These are phyloP conservation scores for Gastrodia elata DNA, from an alignment of 106 monocot genomes.

Conservation along the genomic window DNA sequence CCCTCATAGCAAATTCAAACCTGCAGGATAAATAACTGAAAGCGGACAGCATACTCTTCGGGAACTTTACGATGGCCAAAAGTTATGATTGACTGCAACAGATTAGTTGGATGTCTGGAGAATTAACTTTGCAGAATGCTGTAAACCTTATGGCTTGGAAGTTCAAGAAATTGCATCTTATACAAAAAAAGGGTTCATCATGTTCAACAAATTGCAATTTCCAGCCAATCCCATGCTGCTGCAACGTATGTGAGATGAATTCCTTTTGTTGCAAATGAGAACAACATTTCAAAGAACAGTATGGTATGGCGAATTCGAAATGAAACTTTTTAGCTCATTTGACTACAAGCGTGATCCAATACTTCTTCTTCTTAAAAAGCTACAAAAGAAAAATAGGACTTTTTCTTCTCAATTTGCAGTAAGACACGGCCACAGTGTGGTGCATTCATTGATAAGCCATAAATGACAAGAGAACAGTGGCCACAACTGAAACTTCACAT, in stretches of 20 bases:
- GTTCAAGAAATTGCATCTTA: not conserved
- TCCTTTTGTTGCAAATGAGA: too few relatives aligned
- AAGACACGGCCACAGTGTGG: not conserved
- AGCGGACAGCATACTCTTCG: constrained; percentile 33
- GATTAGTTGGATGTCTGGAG: not conserved
- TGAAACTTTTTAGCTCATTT: too few relatives aligned
- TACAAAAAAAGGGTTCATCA: not conserved
- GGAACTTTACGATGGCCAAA: constrained; percentile 3
- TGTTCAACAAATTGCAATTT: too few relatives aligned
- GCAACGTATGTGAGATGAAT: too few relatives aligned
- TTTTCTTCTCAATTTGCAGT: not conserved
- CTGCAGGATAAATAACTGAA: constrained; percentile 28
- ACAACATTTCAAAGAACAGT: too few relatives aligned
- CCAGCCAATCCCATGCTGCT: too few relatives aligned
- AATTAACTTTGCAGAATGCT: not conserved
- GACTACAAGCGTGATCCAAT: too few relatives aligned
- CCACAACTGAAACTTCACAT: not conserved
- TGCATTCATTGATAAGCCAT: not conserved
- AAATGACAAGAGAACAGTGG: too few relatives aligned
- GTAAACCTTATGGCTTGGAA: not conserved
- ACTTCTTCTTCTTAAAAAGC: not conserved
- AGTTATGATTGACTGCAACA: not conserved
- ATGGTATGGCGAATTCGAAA: too few relatives aligned
- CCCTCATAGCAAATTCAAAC: constrained; percentile 19
- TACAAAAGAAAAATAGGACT: not conserved